Base-by-base conservation (phyloP, 148 eudicot species). In the Hydrangea macrophylla region DNA sequence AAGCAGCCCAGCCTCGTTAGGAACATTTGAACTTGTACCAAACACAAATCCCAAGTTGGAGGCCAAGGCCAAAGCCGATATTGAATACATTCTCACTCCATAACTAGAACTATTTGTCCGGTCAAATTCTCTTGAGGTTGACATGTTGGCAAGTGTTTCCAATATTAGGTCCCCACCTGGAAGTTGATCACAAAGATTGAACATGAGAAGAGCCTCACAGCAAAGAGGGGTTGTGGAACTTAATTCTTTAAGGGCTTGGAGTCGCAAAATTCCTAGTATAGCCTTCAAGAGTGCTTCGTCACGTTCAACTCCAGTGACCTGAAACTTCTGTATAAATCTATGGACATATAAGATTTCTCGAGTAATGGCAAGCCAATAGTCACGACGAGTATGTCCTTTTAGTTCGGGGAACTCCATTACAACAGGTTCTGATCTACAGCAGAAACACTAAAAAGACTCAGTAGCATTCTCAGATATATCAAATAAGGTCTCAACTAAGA, bases 401-500 rank as follows among this genome's bases (percentile, higher is more conserved):
- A 93, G 92, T 86, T 93, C 96, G 59, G 98, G 98, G 73, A 93
- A 88, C 81, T 93, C 97, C 96, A 90, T 81, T 24, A 90, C 57
- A 68, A 86, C 83, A 25, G 95, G 96, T 69, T 93, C 96, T 65
- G 88, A 70, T 78, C 98, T 93, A 74, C 80, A 82, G 30, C 39
- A 75, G 22, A 70, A 58, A 54, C 37, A 27, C 45, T 30, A 66
- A 73, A 73, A 25, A 56, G 24, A 58, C 39, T 65, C 55, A 78
- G 58, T 67, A 51, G 7, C n/a, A 60, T 51, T n/a, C 32, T 6
- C 15, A 26, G 54, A 58, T 55, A 58, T 27, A 30, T 37, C 53
- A 26, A 32, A 24, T 26, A 6, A 58, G 45, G 15, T 11, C 12
- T 55, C 24, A 20, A 31, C 13, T 37, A 30, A 35, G 9, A 30